Evolutionary conservation across 78 protist species (phyloP).

Genomic region (Dictyostelium intermedium): DNA sequence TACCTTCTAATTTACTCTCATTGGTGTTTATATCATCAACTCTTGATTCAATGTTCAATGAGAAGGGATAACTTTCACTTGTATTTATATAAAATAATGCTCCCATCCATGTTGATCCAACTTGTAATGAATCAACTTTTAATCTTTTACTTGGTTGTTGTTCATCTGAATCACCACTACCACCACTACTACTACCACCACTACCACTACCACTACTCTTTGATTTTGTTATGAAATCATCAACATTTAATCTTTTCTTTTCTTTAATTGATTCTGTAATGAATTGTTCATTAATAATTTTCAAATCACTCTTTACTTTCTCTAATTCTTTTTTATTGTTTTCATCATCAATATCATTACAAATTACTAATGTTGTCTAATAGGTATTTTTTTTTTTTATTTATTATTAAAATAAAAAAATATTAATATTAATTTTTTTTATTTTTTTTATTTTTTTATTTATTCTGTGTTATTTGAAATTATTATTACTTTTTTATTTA

Average conservation of each 20-base stretch:
- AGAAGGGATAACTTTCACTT: constrained; percentile 17
- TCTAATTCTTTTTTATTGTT: not conserved
- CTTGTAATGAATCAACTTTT: not conserved
- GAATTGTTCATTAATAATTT: not conserved
- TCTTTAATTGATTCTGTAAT: constrained; percentile 17
- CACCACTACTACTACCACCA: not conserved
- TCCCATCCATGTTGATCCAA: constrained; percentile 35
- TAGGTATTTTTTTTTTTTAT: not conserved
- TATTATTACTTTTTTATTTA: constrained; percentile 36
- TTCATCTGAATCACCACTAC: not conserved
- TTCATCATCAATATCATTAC: constrained; percentile 31
- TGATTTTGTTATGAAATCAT: constrained; percentile 7
- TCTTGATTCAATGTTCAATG: not conserved
- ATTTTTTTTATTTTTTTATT: not conserved
- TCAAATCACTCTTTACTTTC: not conserved
- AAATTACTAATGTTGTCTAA: constrained; percentile 9
- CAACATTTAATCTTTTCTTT: constrained; percentile 21
- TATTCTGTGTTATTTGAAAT: not conserved
- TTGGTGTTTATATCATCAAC: not conserved
- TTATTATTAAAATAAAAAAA: not conserved
- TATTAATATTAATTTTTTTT: not conserved
- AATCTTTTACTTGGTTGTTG: not conserved
- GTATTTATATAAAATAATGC: not conserved
- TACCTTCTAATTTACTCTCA: not conserved
- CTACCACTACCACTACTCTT: not conserved